These are phyloP conservation scores for Pseudozyma sp. DNA, from an alignment of 1,284 basidiomycete species.

Conservation along the genomic window DNA sequence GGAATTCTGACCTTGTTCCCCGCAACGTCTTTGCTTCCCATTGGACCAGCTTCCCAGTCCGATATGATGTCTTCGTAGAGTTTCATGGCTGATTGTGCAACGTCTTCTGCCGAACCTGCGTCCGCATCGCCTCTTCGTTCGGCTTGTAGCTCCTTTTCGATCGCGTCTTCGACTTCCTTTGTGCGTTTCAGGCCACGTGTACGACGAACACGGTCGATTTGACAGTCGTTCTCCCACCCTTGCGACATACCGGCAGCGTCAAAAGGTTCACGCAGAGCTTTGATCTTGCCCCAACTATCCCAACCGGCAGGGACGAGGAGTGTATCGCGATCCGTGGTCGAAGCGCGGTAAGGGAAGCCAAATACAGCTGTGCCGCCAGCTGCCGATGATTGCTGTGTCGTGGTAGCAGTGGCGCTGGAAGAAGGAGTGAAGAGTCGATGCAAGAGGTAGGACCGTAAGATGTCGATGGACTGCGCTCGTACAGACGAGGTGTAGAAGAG, in stretches of 20 bases:
- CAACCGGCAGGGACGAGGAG: conserved; percentile 93
- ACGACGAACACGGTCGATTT: conserved; percentile 45
- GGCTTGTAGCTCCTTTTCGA: conserved; percentile 45
- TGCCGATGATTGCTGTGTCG: conserved; percentile 15
- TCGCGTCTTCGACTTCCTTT: conserved; percentile 38
- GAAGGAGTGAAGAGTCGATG: conserved; percentile 85
- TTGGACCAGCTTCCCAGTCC: conserved; percentile 51
- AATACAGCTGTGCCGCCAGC: conserved; percentile 77
- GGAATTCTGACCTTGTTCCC: conserved; percentile 30
- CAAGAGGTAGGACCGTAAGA: conserved; percentile 85
- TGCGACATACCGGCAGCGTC: conserved; percentile 83
- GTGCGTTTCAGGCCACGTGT: conserved; percentile 25
- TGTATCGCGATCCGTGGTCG: conserved; percentile 89
- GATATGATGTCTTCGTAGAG: conserved; percentile 62
- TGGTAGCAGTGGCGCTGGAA: conserved; percentile 17
- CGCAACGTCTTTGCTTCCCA: conserved; percentile 12
- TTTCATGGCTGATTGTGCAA: conserved; percentile 51
- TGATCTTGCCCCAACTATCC: conserved; percentile 98
- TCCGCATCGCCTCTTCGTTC: conserved; percentile 16
- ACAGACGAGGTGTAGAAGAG: conserved; percentile 88
- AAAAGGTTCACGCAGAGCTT: conserved; percentile 88
- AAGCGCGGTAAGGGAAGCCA: conserved; percentile 86
- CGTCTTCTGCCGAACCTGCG: conserved; percentile 21
- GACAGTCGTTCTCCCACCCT: conserved; percentile 73
- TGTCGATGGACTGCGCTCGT: conserved; percentile 80